These are phyloP conservation scores for Halophytophthora polymorphica DNA, from an alignment of 352 stramenopile genomes.

Conservation along the genomic window DNA sequence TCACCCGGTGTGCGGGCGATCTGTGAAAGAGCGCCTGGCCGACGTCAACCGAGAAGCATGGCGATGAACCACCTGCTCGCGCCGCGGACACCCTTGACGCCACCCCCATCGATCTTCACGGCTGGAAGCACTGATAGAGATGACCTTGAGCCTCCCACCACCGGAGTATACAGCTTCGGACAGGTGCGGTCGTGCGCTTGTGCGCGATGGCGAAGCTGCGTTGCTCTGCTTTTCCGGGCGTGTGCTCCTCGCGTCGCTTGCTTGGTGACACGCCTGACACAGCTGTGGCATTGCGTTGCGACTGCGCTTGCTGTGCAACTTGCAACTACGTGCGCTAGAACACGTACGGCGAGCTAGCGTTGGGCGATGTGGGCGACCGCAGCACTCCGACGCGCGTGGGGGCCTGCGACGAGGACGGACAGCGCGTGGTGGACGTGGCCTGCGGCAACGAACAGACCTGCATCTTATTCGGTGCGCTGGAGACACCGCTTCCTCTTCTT, in stretches of 20 bases:
- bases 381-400: constrained; percentile 48
- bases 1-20: too few species aligned
- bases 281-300: not conserved
- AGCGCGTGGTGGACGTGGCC: constrained; percentile 73
- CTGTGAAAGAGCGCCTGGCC: not conserved
- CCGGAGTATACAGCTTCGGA: constrained; percentile 44
- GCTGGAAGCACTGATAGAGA: constrained; percentile 16
- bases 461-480: constrained; percentile 64
- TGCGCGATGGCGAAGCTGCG: not conserved
- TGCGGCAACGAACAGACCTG: constrained; percentile 91
- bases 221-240: not conserved
- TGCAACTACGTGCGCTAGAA: too few species aligned
- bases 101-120: constrained; percentile 4
- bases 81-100: constrained; percentile 10
- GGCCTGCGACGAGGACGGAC: constrained; percentile 17
- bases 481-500: not conserved
- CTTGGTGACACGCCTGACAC: too few species aligned
- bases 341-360: constrained; percentile 89
- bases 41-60: constrained; percentile 9
- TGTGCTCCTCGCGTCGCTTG: not conserved
- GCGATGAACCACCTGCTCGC: constrained; percentile 24
- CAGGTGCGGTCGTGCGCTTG: constrained; percentile 23
- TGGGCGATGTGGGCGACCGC: constrained; percentile 78
- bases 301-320: not conserved
- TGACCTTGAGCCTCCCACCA: not conserved